A percentile compares a stretch with the other conserved stretches of the same genome.
These are phyloP conservation scores for Euphorbia corollata DNA, from an alignment of 441 rosid species.

Conservation along the genomic window DNA sequence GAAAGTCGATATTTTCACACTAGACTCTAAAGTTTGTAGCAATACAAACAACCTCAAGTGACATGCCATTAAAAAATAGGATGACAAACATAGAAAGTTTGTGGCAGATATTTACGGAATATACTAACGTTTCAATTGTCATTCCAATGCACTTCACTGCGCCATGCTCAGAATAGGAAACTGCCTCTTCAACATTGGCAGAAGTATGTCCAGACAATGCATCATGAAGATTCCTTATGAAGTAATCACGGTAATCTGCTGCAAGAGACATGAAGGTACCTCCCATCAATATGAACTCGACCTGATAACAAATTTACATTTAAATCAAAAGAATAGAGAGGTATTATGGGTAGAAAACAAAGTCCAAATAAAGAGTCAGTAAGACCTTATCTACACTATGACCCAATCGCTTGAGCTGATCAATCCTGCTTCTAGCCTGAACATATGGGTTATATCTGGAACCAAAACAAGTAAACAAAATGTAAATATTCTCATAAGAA, in stretches of 20 bases:
- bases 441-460: constrained; percentile 90
- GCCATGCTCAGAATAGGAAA: constrained; percentile 91
- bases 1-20: neutral
- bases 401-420: constrained; percentile 96
- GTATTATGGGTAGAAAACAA: neutral
- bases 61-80: neutral
- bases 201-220: constrained; percentile 96
- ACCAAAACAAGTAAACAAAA: constrained; percentile 13
- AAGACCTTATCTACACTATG: constrained; percentile 94
- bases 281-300: constrained; percentile 97
- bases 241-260: constrained; percentile 89
- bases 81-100: neutral
- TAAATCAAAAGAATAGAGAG: neutral
- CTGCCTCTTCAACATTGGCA: constrained; percentile 92
- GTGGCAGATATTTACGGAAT: neutral
- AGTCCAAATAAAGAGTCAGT: neutral
- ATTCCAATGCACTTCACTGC: constrained; percentile 94
- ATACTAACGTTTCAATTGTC: constrained; percentile 97
- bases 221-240: constrained; percentile 90
- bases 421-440: constrained; percentile 96
- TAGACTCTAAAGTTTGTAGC: neutral
- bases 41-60: neutral
- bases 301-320: constrained; percentile 40
- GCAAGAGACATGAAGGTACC: constrained; percentile 97
- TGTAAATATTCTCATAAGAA: neutral